Base-by-base conservation (phyloP, 306 rosid species). In the Lagenaria siceraria region DNA sequence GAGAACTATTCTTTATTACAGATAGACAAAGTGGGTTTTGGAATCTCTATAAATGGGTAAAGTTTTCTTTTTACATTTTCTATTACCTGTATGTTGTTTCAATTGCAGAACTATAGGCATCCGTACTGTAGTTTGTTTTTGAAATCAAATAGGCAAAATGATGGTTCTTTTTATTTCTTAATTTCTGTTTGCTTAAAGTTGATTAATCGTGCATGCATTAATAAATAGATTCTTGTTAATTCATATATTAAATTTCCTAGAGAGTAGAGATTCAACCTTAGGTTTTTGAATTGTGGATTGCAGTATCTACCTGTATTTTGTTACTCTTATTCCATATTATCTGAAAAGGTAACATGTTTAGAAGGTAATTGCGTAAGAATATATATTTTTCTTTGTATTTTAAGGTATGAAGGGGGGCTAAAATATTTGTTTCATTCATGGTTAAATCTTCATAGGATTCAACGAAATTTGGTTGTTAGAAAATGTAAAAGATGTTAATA, bases 41-140 rank as follows among this genome's bases (percentile, higher is more conserved):
- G 99, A 95, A 95, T 86, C 82, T 95, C 77, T 87, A 90, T 82
- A 92, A 89, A 90, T 95, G 99, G 98, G 99, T 95, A 88, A 85
- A 68, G 62, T 85, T 63, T 55, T 19, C 78, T 19, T 63, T 21
- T 29, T 21, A 15, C 5, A 24, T 49, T 15, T 66, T 80, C 73
- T 80, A 3, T 18, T 52, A 56, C 76, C 43, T 69, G 72, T 49
- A 19, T 55, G 75, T 69, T 74, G 40, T 75, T 81, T 52, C 18
- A 31, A 73, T 31, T 52, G 77, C 77, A 73, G 60, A 72, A 72
- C 60, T 48, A 24, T 46, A 25, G 42, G 15, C 76, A 25, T 71
- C 8, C 42, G 2, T 48, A 14, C 7, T 46, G 12, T 46, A 38
- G 13, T 69, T 42, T 48, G 52, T 68, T 42, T 38, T 12, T 35